Conservation (phyloP, 257 asterid species). For the Rhazya stricta region DNA sequence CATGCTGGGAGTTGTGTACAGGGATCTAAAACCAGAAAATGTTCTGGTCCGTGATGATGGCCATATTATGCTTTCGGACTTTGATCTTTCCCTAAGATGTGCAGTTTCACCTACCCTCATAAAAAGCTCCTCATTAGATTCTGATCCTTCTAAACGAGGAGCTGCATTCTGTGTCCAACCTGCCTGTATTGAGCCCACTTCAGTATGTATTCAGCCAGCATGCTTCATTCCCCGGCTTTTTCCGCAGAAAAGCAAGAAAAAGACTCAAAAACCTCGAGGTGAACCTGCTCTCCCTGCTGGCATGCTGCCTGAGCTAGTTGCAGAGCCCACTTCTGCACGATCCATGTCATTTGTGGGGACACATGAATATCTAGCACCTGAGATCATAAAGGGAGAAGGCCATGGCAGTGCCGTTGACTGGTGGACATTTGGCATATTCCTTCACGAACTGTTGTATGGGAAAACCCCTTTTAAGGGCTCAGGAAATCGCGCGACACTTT, state of each 20-base stretch:
- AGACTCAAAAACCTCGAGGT: conserved; percentile 12
- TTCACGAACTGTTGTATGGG: conserved; percentile 31
- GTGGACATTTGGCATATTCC: conserved; percentile 39
- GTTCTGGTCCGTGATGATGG: conserved; percentile 37
- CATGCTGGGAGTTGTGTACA: conserved; percentile 35
- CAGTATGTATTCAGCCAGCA: conserved; percentile 33
- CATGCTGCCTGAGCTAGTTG: conserved; percentile 30
- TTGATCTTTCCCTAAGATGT: conserved; percentile 35
- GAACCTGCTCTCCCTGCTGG: conserved; percentile 21
- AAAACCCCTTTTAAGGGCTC: conserved; percentile 38
- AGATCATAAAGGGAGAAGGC: conserved; percentile 39
- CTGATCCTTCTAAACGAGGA: conserved; percentile 30
- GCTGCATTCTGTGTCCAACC: conserved; percentile 32
- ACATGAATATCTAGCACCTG: conserved; percentile 39
- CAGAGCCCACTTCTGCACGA: conserved; percentile 37
- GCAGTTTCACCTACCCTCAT: conserved; percentile 33
- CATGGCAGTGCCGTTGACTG: conserved; percentile 42
- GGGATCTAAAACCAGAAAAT: conserved; percentile 37
- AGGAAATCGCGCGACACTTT: conserved; percentile 33
- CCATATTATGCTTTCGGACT: conserved; percentile 37
- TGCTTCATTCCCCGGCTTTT: conserved; percentile 34
- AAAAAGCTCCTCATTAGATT: conserved; percentile 16
- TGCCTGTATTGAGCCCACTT: conserved; percentile 27
- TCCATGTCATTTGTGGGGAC: conserved; percentile 39
- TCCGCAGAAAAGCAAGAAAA: conserved; percentile 27